Base-by-base conservation (phyloP, 805 yeast species). In the Nakazawaea sp. region DNA sequence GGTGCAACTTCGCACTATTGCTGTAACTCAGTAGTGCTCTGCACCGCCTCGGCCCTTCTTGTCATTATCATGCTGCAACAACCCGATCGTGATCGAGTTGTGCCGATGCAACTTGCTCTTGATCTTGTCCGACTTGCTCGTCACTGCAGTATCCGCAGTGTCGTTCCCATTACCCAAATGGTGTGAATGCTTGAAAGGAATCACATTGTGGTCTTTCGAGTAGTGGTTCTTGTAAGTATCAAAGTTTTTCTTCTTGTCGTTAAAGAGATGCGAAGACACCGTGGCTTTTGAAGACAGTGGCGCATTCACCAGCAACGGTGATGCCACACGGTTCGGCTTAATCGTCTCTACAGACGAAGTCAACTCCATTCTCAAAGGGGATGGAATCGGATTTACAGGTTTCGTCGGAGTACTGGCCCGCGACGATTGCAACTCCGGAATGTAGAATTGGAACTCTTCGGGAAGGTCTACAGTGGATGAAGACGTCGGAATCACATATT, bases 151-250 rank as follows among this genome's bases (percentile, higher is more conserved):
- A 7, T 19, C 28, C 10, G 13, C 11, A n/a, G 19, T 20, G 12
- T 18, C 18, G 9, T 57, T 59, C 25, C 51, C 53, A 38, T 61
- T 68, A 19, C 49, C 49, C 38, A 59, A 48, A 49, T 65, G 72
- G 19, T 55, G 45, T 1, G 70, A 61, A 26, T 55, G 51, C 2
- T 69, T 68, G 41, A 66, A 63, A 13, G 71, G 68, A n/a, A 50
- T 48, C 23, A 49, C 44, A 5, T 52, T 46, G n/a, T 63, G 67
- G 16, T 61, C 66, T 38, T 66, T 69, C 33, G 59, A 59, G 48
- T 70, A 70, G 43, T 72, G 77, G 42, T 70, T 71, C 28, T 60
- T 62, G 52, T 54, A 67, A 29, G 51, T 55, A 43, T 32, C 30
- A 3, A 27, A 32, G 30, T 34, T 40, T n/a, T 36, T 23, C 16